Percentiles rank a stretch among this genome's conserved stretches.
Evolutionary conservation across 2,329 filamentous ascomycete species (phyloP).

Genomic region (Cladophialophora yegresii): DNA sequence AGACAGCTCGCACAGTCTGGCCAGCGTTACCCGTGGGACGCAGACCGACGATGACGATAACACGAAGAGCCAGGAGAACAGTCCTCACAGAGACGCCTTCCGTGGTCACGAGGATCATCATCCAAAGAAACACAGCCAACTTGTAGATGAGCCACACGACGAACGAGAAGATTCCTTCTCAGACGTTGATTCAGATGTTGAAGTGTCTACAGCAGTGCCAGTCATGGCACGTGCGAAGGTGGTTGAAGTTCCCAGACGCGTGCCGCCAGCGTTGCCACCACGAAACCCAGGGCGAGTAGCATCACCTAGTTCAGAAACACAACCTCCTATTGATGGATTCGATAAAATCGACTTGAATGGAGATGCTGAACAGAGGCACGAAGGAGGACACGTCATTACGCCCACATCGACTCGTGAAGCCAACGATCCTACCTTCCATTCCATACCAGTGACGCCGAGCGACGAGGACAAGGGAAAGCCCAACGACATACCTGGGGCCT

Average conservation of each 20-base stretch:
- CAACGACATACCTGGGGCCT: slow-evolving; percentile 27
- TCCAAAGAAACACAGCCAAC: slow-evolving; percentile 30
- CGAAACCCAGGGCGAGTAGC: slow-evolving; percentile 62
- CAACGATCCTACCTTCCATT: slow-evolving; percentile 31
- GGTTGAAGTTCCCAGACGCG: slow-evolving; percentile 79
- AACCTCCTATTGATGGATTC: slow-evolving; percentile 38
- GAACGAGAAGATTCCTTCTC: slow-evolving; percentile 30
- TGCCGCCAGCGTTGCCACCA: slow-evolving; percentile 74
- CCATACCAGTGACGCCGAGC: slow-evolving; percentile 31
- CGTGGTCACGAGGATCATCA: slow-evolving; percentile 9
- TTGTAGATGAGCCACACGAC: slow-evolving; percentile 18
- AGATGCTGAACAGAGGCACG: slow-evolving; percentile 30
- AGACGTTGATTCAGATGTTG: slow-evolving; percentile 38
- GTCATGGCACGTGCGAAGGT: slow-evolving; percentile 74
- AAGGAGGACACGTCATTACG: slow-evolving; percentile 14
- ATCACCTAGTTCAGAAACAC: slow-evolving; percentile 36
- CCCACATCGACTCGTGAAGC: slow-evolving; percentile 22
- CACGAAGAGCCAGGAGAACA: slow-evolving; percentile 58
- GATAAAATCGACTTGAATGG: slow-evolving; percentile 41
- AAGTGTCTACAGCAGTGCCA: slow-evolving; percentile 63
- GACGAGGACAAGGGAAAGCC: slow-evolving; percentile 26
- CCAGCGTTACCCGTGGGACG: slow-evolving; percentile 61
- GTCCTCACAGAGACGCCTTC: slow-evolving; percentile 37
- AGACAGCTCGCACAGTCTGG: slow-evolving; percentile 67
- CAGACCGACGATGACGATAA: slow-evolving; percentile 67